A percentile compares a stretch with the other conserved stretches of the same genome.
These are phyloP conservation scores for Ascochyta clinopodiicola DNA, from an alignment of 2,329 filamentous ascomycete genomes.

Conservation along the genomic window DNA sequence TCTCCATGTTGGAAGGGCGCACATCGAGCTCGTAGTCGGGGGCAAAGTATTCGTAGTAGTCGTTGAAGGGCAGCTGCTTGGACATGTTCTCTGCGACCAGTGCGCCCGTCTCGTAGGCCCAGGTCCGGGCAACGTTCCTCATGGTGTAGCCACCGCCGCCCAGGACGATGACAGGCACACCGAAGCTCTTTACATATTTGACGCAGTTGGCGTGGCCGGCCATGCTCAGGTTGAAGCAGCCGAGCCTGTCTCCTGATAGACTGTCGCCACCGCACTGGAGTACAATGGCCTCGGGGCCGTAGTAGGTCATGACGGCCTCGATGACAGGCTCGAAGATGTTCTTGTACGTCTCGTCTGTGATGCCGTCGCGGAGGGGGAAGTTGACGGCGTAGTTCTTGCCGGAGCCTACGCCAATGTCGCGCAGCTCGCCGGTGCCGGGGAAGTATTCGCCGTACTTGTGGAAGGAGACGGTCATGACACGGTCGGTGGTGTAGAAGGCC, in stretches of 20 bases:
- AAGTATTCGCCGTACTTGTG: slow-evolving; percentile 78
- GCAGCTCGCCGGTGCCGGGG: slow-evolving; percentile 71
- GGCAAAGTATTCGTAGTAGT: slow-evolving; percentile 86
- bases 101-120: slow-evolving; percentile 74
- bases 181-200: slow-evolving; percentile 71
- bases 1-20: slow-evolving; percentile 74
- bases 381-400: slow-evolving; percentile 74
- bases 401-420: slow-evolving; percentile 70
- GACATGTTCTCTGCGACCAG: slow-evolving; percentile 84
- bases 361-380: slow-evolving; percentile 72
- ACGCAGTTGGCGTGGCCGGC: slow-evolving; percentile 74
- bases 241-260: slow-evolving; percentile 70
- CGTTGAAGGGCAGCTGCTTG: slow-evolving; percentile 88
- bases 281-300: slow-evolving; percentile 70
- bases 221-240: slow-evolving; percentile 76
- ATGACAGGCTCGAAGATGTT: slow-evolving; percentile 73
- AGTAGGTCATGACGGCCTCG: slow-evolving; percentile 72
- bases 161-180: slow-evolving; percentile 68
- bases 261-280: slow-evolving; percentile 74
- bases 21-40: slow-evolving; percentile 75
- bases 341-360: slow-evolving; percentile 72
- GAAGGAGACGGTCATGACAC: slow-evolving; percentile 75
- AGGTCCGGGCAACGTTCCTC: slow-evolving; percentile 69
- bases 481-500: slow-evolving; percentile 74
- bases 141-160: slow-evolving; percentile 75